phyloP scores from a whole-genome alignment of 495 filamentous ascomycete species.

The Penicillium psychrofluorescens region DNA sequence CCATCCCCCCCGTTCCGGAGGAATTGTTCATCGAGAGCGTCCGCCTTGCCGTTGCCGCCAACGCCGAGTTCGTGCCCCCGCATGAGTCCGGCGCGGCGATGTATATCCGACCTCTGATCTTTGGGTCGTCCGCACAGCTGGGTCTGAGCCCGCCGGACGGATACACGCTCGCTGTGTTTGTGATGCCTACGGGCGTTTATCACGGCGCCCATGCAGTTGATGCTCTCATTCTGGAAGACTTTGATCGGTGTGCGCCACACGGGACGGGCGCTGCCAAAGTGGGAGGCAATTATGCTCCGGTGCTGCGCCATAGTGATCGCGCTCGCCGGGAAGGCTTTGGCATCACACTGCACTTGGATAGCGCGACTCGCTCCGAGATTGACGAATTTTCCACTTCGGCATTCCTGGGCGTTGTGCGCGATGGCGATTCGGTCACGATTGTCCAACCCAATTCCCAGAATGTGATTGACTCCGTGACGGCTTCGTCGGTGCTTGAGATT shows the following conservation, averaged over 20 bases:
- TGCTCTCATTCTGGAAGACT: constrained; percentile 65
- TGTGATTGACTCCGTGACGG: constrained; percentile 79
- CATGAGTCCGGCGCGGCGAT: constrained; percentile 76
- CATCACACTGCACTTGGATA: constrained; percentile 85
- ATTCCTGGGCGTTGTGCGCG: constrained; percentile 66
- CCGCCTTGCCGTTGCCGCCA: constrained; percentile 71
- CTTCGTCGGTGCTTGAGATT: constrained; percentile 62
- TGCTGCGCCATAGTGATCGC: constrained; percentile 70
- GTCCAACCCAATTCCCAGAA: constrained; percentile 74
- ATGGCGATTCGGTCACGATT: constrained; percentile 51
- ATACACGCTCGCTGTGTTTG: constrained; percentile 80
- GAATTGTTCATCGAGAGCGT: constrained; percentile 66
- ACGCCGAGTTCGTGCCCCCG: constrained; percentile 83
- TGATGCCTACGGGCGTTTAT: constrained; percentile 81
- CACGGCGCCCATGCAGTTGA: constrained; percentile 78
- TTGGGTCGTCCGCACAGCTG: constrained; percentile 73
- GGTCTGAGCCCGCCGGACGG: constrained; percentile 78
- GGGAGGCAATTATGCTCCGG: constrained; percentile 59
- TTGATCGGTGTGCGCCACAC: constrained; percentile 48
- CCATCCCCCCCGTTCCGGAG: constrained; percentile 67
- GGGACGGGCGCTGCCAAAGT: constrained; percentile 50
- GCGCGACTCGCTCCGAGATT: constrained; percentile 65
- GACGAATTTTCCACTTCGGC: constrained; percentile 89
- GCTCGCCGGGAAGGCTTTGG: constrained; percentile 67
- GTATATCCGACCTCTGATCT: constrained; percentile 84